Conservation (phyloP, 1,139 yeast genomes). For the Blastobotrys indianensis region DNA sequence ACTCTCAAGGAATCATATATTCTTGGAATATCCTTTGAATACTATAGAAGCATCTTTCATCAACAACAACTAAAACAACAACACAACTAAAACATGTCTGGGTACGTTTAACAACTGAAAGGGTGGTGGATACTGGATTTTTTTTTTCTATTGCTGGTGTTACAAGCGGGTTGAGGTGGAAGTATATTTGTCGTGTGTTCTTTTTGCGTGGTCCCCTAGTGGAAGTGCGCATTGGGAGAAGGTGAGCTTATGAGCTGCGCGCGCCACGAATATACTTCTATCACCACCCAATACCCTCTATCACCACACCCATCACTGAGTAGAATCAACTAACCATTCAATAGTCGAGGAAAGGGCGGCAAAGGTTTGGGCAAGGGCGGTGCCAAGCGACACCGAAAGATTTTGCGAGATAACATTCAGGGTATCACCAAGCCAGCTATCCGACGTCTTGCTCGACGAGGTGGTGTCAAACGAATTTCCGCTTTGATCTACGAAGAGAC, state of each 20-base stretch:
- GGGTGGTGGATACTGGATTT: background rate
- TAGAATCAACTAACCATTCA: background rate
- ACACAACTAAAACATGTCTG: constrained; percentile 63
- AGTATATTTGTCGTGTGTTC: constrained; percentile 1
- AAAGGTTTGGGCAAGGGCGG: constrained; percentile 99
- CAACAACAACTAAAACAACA: constrained; percentile 5
- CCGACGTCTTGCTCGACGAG: constrained; percentile 99
- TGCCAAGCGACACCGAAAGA: constrained; percentile 99
- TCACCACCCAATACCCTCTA: background rate
- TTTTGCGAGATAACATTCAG: constrained; percentile 98
- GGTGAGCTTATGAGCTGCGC: background rate
- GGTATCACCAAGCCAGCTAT: constrained; percentile 99
- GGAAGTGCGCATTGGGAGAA: background rate
- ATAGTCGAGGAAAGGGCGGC: constrained; percentile 95
- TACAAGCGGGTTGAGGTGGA: constrained; percentile 4
- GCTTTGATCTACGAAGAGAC: constrained; percentile 99
- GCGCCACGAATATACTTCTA: background rate
- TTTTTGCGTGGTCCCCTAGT: background rate
- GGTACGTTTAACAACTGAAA: constrained; percentile 31
- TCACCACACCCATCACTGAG: background rate
- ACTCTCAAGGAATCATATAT: background rate
- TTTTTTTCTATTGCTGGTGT: background rate
- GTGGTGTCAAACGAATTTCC: constrained; percentile 99
- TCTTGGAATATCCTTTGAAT: background rate
- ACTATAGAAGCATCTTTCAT: constrained; percentile 4